A percentile compares a stretch with the other conserved stretches of the same genome.
These are phyloP conservation scores for Sphaerobolus stellatus DNA, from an alignment of 1,284 basidiomycete species.

Conservation along the genomic window DNA sequence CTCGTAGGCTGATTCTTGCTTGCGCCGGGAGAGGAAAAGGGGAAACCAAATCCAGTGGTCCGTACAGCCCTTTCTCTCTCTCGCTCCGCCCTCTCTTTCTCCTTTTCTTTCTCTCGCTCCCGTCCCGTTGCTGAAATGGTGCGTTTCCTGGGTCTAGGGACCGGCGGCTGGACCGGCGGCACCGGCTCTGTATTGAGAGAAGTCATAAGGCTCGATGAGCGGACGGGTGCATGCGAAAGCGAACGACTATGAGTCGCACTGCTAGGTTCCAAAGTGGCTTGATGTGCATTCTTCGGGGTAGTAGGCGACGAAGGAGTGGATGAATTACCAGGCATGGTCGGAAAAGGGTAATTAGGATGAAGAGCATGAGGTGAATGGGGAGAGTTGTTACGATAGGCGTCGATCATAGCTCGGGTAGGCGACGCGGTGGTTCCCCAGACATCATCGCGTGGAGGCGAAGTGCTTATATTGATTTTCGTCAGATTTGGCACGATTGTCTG, in stretches of 20 bases:
- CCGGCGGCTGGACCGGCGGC: background rate
- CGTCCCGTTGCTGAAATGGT: slow-evolving; percentile 2
- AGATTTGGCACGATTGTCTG: background rate
- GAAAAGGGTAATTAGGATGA: slow-evolving; percentile 38
- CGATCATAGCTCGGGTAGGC: slow-evolving; percentile 8
- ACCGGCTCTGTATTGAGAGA: background rate
- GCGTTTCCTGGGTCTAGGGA: background rate
- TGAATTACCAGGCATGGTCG: slow-evolving; percentile 8
- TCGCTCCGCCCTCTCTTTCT: no score
- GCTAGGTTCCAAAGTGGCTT: background rate
- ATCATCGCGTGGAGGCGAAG: slow-evolving; percentile 5
- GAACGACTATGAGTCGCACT: background rate
- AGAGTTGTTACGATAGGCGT: slow-evolving; percentile 9
- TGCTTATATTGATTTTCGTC: background rate
- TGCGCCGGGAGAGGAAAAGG: slow-evolving; percentile 22
- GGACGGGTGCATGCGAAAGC: background rate
- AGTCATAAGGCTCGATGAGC: background rate
- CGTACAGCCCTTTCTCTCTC: no score
- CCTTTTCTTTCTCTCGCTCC: slow-evolving; percentile 3
- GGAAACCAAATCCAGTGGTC: slow-evolving; percentile 14
- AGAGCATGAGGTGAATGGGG: slow-evolving; percentile 18
- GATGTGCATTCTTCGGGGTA: background rate
- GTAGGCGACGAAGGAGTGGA: background rate
- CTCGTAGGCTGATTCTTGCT: slow-evolving; percentile 36
- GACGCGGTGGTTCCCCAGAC: background rate